Percentiles rank a stretch among this genome's conserved stretches.
Evolutionary conservation across 805 yeast species (phyloP).

Genomic region (Nadsonia fulvescens): DNA sequence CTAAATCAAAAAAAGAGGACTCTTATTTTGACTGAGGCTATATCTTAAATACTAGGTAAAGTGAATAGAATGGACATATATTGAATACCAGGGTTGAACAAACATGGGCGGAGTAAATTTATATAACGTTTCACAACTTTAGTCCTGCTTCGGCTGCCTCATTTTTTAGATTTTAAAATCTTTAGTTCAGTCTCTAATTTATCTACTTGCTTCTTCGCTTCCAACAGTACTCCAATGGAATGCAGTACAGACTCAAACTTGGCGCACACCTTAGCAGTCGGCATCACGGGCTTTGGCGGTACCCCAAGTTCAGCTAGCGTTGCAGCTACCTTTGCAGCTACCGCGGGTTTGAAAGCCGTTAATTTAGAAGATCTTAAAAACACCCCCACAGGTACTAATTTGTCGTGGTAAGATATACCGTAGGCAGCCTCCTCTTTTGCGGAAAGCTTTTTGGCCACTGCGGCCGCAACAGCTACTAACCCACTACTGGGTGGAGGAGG

Average conservation of each 20-base stretch:
- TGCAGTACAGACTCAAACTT: conserved; percentile 61
- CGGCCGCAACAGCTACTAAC: conserved; percentile 10
- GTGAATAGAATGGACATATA: too few relatives aligned
- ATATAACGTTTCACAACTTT: not conserved
- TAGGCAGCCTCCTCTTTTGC: conserved; percentile 67
- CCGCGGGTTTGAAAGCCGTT: conserved; percentile 59
- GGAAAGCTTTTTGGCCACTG: conserved; percentile 33
- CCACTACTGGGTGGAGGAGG: too few relatives aligned
- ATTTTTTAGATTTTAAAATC: conserved; percentile 15
- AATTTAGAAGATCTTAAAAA: conserved; percentile 63
- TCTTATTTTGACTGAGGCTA: too few relatives aligned
- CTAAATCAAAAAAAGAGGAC: too few relatives aligned
- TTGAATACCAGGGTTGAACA: not conserved
- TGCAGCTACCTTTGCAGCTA: conserved; percentile 41
- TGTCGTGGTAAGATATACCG: conserved; percentile 60
- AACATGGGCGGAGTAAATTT: not conserved
- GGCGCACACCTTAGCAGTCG: conserved; percentile 60
- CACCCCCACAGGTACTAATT: conserved; percentile 53
- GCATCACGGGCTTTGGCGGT: conserved; percentile 72
- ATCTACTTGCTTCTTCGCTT: conserved; percentile 72
- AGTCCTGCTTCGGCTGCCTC: conserved; percentile 5
- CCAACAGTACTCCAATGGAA: conserved; percentile 53
- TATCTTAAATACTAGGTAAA: too few relatives aligned
- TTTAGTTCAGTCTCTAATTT: conserved; percentile 66
- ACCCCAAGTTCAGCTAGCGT: conserved; percentile 63